A percentile compares a stretch with the other conserved stretches of the same genome.
Conservation (phyloP, 73 alveolate species). For the Paramecium sexaurelia region DNA sequence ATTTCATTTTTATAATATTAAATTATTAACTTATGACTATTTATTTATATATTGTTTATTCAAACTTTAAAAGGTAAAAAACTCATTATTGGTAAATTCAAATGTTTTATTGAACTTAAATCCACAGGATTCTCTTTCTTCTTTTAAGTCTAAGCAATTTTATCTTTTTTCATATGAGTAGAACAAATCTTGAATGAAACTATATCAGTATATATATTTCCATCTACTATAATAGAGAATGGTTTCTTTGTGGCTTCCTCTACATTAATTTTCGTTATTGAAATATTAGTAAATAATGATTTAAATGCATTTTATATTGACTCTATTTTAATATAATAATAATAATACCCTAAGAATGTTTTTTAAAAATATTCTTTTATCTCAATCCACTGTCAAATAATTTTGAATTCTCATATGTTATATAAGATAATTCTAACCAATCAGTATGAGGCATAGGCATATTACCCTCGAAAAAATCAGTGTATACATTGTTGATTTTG, state of each 20-base stretch:
- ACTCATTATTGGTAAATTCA: slow-evolving; percentile 65
- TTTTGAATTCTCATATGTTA: slow-evolving; percentile 61
- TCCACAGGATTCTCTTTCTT: too few relatives aligned
- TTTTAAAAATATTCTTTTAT: slow-evolving; percentile 55
- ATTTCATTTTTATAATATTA: slow-evolving; percentile 3
- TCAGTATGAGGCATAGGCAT: slow-evolving; percentile 69
- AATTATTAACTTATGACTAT: not conserved
- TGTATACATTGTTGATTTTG: slow-evolving; percentile 63
- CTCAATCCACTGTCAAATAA: slow-evolving; percentile 63
- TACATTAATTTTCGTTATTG: slow-evolving; percentile 21
- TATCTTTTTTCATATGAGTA: slow-evolving; percentile 21
- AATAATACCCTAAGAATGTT: not conserved
- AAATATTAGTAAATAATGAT: slow-evolving; percentile 55
- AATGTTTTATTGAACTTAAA: slow-evolving; percentile 22
- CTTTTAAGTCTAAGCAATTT: not conserved
- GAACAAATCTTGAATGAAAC: slow-evolving; percentile 44
- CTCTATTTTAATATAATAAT: too few relatives aligned
- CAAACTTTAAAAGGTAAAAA: slow-evolving; percentile 67
- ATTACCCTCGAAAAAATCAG: slow-evolving; percentile 66
- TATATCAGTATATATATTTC: slow-evolving; percentile 58
- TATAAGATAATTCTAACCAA: slow-evolving; percentile 66
- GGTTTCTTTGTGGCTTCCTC: slow-evolving; percentile 51
- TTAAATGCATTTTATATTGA: slow-evolving; percentile 64
- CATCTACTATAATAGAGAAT: slow-evolving; percentile 63
- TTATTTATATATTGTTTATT: not conserved